A percentile compares a stretch with the other conserved stretches of the same genome.
These are phyloP conservation scores for Sarcodon aspratus DNA, from an alignment of 768 basidiomycete genomes.

Conservation along the genomic window DNA sequence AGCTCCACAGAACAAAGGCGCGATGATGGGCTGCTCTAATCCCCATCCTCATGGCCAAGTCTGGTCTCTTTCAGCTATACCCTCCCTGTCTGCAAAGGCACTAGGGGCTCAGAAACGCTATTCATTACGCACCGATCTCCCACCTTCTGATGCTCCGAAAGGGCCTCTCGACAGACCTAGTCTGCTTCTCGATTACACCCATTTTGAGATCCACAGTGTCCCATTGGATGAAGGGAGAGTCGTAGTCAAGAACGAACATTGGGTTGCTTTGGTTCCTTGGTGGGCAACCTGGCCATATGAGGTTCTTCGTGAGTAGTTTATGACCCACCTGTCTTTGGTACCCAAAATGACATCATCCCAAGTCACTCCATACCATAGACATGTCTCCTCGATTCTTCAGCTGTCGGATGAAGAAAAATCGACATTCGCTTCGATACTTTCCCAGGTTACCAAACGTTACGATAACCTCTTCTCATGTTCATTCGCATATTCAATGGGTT, in stretches of 20 bases:
- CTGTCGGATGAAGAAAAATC: conserved; percentile 49
- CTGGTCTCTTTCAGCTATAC: conserved; percentile 69
- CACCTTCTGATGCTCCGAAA: conserved; percentile 35
- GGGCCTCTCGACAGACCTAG: conserved; percentile 51
- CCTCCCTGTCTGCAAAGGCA: conserved; percentile 60
- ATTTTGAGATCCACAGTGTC: conserved; percentile 39
- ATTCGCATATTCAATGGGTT: conserved; percentile 92
- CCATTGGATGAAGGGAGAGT: conserved; percentile 41
- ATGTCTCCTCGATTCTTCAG: conserved; percentile 59
- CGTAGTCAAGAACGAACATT: conserved; percentile 62
- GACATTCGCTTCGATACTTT: conserved; percentile 59
- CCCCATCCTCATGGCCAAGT: conserved; percentile 91
- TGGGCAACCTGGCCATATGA: conserved; percentile 97
- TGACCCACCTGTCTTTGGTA: conserved; percentile 1
- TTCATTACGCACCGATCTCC: conserved; percentile 18
- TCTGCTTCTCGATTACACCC: conserved; percentile 71
- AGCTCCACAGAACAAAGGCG: conserved; percentile 42
- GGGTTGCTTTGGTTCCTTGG: conserved; percentile 84
- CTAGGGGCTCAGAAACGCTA: conserved; percentile 45
- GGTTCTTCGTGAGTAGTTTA: conserved; percentile 41
- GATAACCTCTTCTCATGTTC: conserved; percentile 78
- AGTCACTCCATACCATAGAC: conserved; percentile 74
- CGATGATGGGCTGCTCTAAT: conserved; percentile 93
- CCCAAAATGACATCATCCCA: background rate
- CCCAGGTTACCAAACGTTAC: conserved; percentile 51